Base-by-base conservation (phyloP, 192 early-diverging fungal genomes). In the Pilaira anomala region DNA sequence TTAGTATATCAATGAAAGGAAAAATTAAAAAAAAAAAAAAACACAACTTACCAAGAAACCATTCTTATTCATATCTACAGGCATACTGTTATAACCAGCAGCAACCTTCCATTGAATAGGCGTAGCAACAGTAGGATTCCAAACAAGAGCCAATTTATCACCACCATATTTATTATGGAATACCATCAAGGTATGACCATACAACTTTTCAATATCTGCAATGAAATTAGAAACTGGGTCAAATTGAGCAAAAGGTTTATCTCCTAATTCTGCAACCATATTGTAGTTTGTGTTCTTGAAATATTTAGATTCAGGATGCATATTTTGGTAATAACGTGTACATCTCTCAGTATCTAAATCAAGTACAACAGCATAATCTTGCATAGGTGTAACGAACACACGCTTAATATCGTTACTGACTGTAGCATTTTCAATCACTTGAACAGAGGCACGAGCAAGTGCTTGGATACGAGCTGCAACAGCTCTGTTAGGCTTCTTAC, bases 151-250 rank as follows among this genome's bases (percentile, higher is more conserved):
- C 59, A 93, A 78, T 18, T 74, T 74, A 42, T 84, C 80, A 44
- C 91, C 89, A 16, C 91, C 91, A 51, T 88, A 89, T 40, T 76
- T 65, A 63, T 93, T 86, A 69, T 85, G 75, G 77, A 93, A 93
- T 48, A 91, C 87, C 49, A 84, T 56, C n/a, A 83, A 79, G 18
- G 69, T 70, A 42, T 89, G 77, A 0, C 85, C 86, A 77, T 82
- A 91, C 8, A 80, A 62, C 11, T 52, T 62, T 65, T 79, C 69
- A 30, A 97, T 73, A 48, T 96, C 92, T 18, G 78, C 67, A 6
- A 95, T 63, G 61, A 85, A 91, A 45, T 74, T 65, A 11, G 79
- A 68, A 1, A 88, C 89, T 9, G 92, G 88, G 63, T 97, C 91
- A 67, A 94, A 89, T 40, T 80, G 78, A 40, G 89, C 78, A 63